Evolutionary conservation across 441 rosid species (phyloP), one percentile per base, ranked within the genome.

Genomic region (Gossypium schwendimanii): DNA sequence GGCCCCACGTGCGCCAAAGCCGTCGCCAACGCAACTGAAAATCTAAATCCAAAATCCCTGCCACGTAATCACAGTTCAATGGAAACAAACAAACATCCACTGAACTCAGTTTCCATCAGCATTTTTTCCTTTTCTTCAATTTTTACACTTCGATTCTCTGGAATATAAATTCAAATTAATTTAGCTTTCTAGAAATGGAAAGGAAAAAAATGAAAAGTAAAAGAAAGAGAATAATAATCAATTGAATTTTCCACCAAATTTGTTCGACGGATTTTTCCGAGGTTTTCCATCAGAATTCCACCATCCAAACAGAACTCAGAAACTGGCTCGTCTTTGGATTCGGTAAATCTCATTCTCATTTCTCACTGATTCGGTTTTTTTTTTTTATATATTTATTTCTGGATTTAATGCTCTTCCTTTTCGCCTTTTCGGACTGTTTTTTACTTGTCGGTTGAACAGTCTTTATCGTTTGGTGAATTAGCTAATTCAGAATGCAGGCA

Each of bases 401-500:
- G 10, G 20, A 31, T 68, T 28, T 39, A 18, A 49, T 62, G 45
- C 1, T 59, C 18, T 41, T 26, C 10, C 11, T 58, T 14, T 28
- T 24, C 14, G 6, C 47, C 21, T 31, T 11, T 6, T 73, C 63
- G 73, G 12, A 36, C 24, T 59, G 53, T 18, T 45, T 77, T 41
- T 76, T 79, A 75, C 83, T 82, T 69, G 47, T 68, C 0, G 21
- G 64, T 39, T 68, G 14, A 54, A 26, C 80, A 58, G 75, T 81
- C 73, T 11, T 67, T 28, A 23, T 65, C 36, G 4, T 49, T 52
- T 11, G 62, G 72, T 53, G 73, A 62, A 67, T 69, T 54, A 77
- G 74, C 28, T 20, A 63, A 41, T 58, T 71, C 39, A 83, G 64
- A 77, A 91, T 91, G 97, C 95, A 85, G 65, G 79, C 90, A 70